Base-by-base conservation (phyloP, 1,284 basidiomycete genomes). In the Grifola frondosa region DNA sequence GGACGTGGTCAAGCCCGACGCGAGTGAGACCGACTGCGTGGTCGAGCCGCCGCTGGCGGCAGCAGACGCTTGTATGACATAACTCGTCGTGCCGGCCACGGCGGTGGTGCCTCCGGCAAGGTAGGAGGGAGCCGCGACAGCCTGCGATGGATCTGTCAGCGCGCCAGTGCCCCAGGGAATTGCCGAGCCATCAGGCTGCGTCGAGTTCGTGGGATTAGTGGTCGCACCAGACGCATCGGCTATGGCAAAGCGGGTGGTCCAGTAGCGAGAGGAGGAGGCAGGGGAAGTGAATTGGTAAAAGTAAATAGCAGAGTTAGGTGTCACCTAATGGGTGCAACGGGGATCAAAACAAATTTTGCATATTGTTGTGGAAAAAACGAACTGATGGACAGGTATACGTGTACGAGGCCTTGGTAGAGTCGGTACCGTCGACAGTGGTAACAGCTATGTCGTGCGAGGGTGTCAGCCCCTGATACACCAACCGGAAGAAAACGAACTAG, bases 191-290 rank as follows among this genome's bases (percentile, higher is more conserved):
- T 72, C 66, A 3, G 81, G 80, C 59, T 89, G 79, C 5, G 62
- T 74, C 1, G 65, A 42, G 39, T 83, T 71, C 8, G 75, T 47
- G 0, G 87, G 75, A 10, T 77, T 49, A 0, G 71, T 74, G 21
- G 73, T 67, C 3, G 65, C 52, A 8, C 82, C 83, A 23, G 65
- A 56, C 5, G 74, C 42, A 29, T 74, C 75, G 1, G 86, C 80
- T 57, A 93, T 89, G 26, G 84, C 71, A 73, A 92, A 94, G 30
- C 91, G 84, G 7, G 79, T 82, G 2, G 90, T 89, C 89, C 91
- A 94, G 17, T 72, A 68, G 35, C 70, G 72, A 49, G 68, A 62
- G 17, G 59, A 8, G 1, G 72, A 60, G 4, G 53, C 56, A 0
- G 73, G 65, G 3, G 76, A 64, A 11, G 75, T 71, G 70, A 83